Percentiles rank a stretch among this genome's conserved stretches.
Evolutionary conservation across 495 filamentous ascomycete species (phyloP).

Genomic region (Chaetomidium leptoderma): DNA sequence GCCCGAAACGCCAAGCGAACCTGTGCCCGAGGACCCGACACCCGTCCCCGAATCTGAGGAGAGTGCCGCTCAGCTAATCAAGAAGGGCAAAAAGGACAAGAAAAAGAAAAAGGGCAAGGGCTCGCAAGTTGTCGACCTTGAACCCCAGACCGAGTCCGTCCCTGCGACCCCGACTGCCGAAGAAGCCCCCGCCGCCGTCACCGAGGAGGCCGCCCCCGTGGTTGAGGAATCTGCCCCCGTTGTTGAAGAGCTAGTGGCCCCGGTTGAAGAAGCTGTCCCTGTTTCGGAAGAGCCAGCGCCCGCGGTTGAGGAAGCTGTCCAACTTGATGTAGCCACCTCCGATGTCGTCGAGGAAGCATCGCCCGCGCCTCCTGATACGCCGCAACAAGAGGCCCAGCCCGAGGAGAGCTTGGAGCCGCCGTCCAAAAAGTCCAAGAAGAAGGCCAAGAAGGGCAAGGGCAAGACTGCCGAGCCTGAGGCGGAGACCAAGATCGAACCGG

Average conservation of each 20-base stretch:
- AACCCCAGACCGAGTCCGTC: not conserved
- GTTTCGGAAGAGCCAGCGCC: not conserved
- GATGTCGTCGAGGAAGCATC: not conserved
- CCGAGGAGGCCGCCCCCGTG: not conserved
- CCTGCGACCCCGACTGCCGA: not conserved
- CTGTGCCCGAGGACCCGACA: not conserved
- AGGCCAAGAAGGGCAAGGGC: slow-evolving; percentile 15
- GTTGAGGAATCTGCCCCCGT: not conserved
- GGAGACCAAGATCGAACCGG: not conserved
- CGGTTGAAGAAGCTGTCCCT: not conserved
- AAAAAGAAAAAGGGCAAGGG: slow-evolving; percentile 14
- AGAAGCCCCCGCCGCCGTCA: not conserved
- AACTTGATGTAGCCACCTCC: not conserved
- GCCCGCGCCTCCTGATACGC: not conserved
- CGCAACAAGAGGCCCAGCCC: not conserved
- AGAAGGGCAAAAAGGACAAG: slow-evolving; percentile 9
- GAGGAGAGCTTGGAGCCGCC: slow-evolving; percentile 13
- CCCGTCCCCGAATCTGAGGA: not conserved
- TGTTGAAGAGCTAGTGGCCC: not conserved
- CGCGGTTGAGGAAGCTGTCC: not conserved
- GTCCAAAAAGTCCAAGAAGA: slow-evolving; percentile 29
- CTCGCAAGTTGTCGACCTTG: not conserved
- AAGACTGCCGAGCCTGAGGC: slow-evolving; percentile 10
- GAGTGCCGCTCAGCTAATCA: not conserved
- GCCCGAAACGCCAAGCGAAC: not conserved